Base-by-base conservation (phyloP, 2,329 filamentous ascomycete genomes). In the Xylaria sp. region DNA sequence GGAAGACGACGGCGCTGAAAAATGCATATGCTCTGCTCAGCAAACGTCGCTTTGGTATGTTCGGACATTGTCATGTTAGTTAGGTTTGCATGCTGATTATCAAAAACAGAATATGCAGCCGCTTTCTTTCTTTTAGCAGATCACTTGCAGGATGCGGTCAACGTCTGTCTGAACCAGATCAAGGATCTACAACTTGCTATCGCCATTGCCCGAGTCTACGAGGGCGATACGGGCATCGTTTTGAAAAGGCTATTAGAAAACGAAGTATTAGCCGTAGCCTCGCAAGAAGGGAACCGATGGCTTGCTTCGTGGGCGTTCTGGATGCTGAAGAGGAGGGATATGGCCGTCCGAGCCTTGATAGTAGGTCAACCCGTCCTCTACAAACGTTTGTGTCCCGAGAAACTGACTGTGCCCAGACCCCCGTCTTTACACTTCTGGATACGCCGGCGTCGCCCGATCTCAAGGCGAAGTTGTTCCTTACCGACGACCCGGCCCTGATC, bases 21-120 rank as follows among this genome's bases (percentile, higher is more conserved):
- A 99, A 99, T 78, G 96, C 96, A 0, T 99, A 97, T 80, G 95
- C 96, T 2, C 81, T 99, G 63, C 90, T 99, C 77, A 96, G 95
- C 72, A 97, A 94, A 80, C 88, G 93, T 53, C 87, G 96, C 59
- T 97, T 97, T 78, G 88, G 92, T 93, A 80, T 77, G 86, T 76
- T 13, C 46, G 6, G 4, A 33, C 15, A 2, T 42, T 60, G 31
- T 15, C 26, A 13, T 59, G 20, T 46, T 7, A 36, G 31, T 40
- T 6, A 38, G n/a, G 20, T 48, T 40, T 54, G 20, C 58, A 33
- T 54, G 20, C 58, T 69, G 63, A 70, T 6, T 51, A 38, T 10
- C 10, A 26, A 23, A 23, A 36, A 61, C 63, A 93, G 93, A 93
- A 80, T 99, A 99, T 77, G 94, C 96, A 3, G 96, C 95, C 0